Conservation (phyloP, 805 yeast genomes). For the Sugiyamaella chiloensis region DNA sequence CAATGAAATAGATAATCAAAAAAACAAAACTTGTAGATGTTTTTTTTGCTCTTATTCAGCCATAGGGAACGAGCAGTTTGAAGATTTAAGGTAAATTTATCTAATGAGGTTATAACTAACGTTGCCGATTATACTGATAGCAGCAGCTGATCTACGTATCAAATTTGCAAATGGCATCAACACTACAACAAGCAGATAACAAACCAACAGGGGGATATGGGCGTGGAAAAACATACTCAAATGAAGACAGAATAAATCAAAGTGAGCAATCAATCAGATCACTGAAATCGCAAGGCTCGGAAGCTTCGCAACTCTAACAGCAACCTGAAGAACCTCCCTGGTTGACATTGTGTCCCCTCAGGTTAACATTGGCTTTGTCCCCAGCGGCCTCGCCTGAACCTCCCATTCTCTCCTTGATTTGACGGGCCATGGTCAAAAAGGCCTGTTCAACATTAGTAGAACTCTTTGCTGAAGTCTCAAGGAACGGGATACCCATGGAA, state of each 20-base stretch:
- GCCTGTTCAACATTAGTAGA: conserved; percentile 98
- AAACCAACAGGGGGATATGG: too few relatives aligned
- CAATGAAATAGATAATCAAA: too few relatives aligned
- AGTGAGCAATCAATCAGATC: not conserved
- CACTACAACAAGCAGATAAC: too few relatives aligned
- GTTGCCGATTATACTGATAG: too few relatives aligned
- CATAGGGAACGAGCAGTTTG: too few relatives aligned
- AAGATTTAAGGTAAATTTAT: too few relatives aligned
- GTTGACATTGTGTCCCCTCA: conserved; percentile 39
- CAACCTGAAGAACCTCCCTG: conserved; percentile 40
- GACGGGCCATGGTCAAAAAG: conserved; percentile 97
- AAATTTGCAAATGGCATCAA: too few relatives aligned
- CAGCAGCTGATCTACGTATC: too few relatives aligned
- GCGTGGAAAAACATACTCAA: too few relatives aligned
- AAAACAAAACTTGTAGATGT: too few relatives aligned
- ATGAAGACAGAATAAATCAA: not conserved
- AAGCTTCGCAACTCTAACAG: conserved; percentile 37
- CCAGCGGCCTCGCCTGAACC: conserved; percentile 39
- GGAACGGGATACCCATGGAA: conserved; percentile 86
- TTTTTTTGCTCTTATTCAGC: too few relatives aligned
- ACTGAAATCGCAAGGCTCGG: not conserved
- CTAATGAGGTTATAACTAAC: too few relatives aligned
- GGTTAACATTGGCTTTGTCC: conserved; percentile 40
- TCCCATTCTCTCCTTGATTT: conserved; percentile 90
- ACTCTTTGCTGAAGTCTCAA: conserved; percentile 93